Conservation (phyloP, 1,139 yeast genomes). For the Magnusiomyces tetraspermus region DNA sequence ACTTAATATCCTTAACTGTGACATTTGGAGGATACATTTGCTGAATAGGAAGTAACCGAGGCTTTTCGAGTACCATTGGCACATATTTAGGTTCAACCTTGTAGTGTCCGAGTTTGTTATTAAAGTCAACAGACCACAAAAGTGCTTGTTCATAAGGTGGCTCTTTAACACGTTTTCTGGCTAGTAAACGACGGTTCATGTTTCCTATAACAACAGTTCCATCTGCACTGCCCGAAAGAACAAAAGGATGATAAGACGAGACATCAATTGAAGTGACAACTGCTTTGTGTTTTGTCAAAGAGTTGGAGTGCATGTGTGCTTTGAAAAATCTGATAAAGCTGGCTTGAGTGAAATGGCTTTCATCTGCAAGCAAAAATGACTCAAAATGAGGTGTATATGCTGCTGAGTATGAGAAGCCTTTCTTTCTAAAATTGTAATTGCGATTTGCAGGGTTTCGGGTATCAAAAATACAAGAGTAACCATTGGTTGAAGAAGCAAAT, state of each 20-base stretch:
- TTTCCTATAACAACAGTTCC: constrained; percentile 45
- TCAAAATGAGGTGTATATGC: constrained; percentile 35
- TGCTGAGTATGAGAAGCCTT: constrained; percentile 27
- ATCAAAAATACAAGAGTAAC: constrained; percentile 36
- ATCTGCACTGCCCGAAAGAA: constrained; percentile 51
- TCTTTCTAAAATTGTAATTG: constrained; percentile 31
- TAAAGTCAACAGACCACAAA: constrained; percentile 37
- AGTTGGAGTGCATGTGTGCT: constrained; percentile 20
- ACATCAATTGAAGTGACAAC: constrained; percentile 35
- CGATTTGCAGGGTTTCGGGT: constrained; percentile 36
- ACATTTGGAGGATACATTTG: constrained; percentile 44
- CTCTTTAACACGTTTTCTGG: constrained; percentile 34
- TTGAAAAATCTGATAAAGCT: constrained; percentile 31
- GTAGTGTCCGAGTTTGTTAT: constrained; percentile 29
- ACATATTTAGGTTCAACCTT: constrained; percentile 29
- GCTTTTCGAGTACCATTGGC: constrained; percentile 20
- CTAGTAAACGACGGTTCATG: constrained; percentile 35
- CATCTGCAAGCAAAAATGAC: constrained; percentile 37
- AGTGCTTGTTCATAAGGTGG: constrained; percentile 23
- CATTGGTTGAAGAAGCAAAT: constrained; percentile 43
- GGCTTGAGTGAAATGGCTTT: constrained; percentile 32
- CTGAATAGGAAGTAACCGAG: constrained; percentile 19
- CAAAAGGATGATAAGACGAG: constrained; percentile 49
- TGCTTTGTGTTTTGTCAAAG: constrained; percentile 29
- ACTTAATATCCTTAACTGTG: constrained; percentile 44